A percentile compares a stretch with the other conserved stretches of the same genome.
phyloP scores from a whole-genome alignment of 306 rosid species.

The Abrus precatorius region DNA sequence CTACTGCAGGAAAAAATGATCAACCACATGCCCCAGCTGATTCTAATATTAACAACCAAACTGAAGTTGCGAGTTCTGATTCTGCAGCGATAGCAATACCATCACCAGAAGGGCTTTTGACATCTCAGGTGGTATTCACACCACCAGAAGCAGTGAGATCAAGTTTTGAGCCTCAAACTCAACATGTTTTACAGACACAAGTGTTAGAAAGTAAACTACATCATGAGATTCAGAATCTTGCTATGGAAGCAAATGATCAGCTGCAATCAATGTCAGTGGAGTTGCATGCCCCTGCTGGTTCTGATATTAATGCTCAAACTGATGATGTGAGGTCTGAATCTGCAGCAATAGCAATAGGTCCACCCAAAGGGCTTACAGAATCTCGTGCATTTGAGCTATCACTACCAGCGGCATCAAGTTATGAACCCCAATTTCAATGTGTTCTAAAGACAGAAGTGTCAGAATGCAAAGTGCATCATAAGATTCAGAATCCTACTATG shows the following conservation, averaged over 20 bases:
- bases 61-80: background rate
- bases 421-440: background rate
- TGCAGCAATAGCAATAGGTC: background rate
- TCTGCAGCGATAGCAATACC: background rate
- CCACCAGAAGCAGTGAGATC: background rate
- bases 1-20: background rate
- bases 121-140: background rate
- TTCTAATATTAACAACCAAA: conserved; percentile 5
- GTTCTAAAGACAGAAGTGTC: background rate
- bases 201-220: background rate
- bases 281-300: background rate
- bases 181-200: background rate
- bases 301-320: background rate
- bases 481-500: background rate
- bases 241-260: conserved; percentile 6
- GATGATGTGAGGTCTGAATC: background rate
- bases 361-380: background rate
- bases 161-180: background rate
- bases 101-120: background rate
- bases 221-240: background rate
- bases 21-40: background rate
- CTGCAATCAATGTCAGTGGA: conserved; percentile 7
- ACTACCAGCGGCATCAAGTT: conserved; percentile 14
- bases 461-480: background rate
- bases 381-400: background rate